Conservation (phyloP, 768 basidiomycete species). For the Boletus huronensis region DNA sequence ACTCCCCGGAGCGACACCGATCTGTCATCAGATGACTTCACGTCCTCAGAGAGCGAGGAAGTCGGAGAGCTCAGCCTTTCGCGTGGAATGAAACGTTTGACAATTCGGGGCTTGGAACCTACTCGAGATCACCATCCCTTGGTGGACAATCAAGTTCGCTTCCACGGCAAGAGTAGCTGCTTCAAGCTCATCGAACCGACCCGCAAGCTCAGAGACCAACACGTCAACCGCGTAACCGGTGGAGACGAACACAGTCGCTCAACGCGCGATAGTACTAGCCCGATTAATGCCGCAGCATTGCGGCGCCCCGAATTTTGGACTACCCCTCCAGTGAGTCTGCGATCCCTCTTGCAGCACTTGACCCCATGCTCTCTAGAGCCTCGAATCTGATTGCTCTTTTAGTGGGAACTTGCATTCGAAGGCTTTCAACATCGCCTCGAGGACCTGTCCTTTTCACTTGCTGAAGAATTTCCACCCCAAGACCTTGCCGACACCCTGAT, state of each 20-base stretch:
- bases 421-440: conserved; percentile 33
- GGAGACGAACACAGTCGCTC: conserved; percentile 15
- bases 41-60: conserved; percentile 37
- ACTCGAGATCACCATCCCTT: conserved; percentile 32
- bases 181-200: conserved; percentile 53
- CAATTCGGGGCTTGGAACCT: conserved; percentile 37
- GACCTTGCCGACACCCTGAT: conserved; percentile 61
- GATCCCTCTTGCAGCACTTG: not conserved
- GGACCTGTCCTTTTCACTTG: conserved; percentile 32
- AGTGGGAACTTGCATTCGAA: conserved; percentile 64
- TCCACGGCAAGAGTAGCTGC: conserved; percentile 61
- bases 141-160: conserved; percentile 45
- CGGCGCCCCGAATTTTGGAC: conserved; percentile 54
- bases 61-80: conserved; percentile 39
- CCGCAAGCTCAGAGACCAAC: conserved; percentile 50
- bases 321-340: conserved; percentile 47
- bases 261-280: conserved; percentile 19
- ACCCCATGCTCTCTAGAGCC: not conserved
- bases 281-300: conserved; percentile 18
- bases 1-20: conserved; percentile 29
- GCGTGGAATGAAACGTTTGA: conserved; percentile 36
- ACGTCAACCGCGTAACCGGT: conserved; percentile 37
- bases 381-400: not conserved
- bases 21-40: conserved; percentile 23
- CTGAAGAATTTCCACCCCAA: conserved; percentile 55